Evolutionary conservation across 1,284 basidiomycete genomes (phyloP), one percentile per base, ranked within the genome.

Genomic region (Lentinula novae-zelandiae): DNA sequence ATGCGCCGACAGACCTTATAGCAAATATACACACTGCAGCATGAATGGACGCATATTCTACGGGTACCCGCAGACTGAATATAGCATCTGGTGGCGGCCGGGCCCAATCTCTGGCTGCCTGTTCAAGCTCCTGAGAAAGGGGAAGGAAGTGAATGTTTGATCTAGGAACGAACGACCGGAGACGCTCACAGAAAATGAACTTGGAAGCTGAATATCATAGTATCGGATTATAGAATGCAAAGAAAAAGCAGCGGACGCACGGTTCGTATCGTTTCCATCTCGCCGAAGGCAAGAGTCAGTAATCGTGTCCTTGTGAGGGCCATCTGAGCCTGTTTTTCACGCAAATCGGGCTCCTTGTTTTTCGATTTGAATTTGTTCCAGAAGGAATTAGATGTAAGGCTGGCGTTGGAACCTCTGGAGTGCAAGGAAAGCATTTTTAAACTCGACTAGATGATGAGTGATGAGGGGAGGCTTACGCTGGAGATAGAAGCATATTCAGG

Each of bases 201-300:
- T 79, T 3, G 90, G 90, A 17, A 92, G 79, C 86, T 90, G 53
- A 44, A 13, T 17, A 56, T 36, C 39, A 58, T 49, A 59, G 58
- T 60, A 58, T 65, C 58, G 62, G 54, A 63, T 58, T 34, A 63
- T 49, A n/a, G 33, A 31, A 51, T 36, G 53, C 44, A 20, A 13
- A 52, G 53, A 50, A 60, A 9, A 10, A 60, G 53, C 46, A 62
- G 58, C 50, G n/a, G 52, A 58, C 50, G 53, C 60, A 90, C 90
- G 78, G 87, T 83, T 64, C 85, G 79, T 63, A 93, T 80, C 10
- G 90, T 92, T 74, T 93, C 91, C 86, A 91, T 90, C 49, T 92
- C 90, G 57, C 78, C 86, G 71, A 86, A 90, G n/a, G 83, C 86
- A 62, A 93, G 82, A 57, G 91, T 93, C 66, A 93, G 80, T 63